Evolutionary conservation across 352 stramenopile species (phyloP).

Genomic region (Phytophthora tentaculata): DNA sequence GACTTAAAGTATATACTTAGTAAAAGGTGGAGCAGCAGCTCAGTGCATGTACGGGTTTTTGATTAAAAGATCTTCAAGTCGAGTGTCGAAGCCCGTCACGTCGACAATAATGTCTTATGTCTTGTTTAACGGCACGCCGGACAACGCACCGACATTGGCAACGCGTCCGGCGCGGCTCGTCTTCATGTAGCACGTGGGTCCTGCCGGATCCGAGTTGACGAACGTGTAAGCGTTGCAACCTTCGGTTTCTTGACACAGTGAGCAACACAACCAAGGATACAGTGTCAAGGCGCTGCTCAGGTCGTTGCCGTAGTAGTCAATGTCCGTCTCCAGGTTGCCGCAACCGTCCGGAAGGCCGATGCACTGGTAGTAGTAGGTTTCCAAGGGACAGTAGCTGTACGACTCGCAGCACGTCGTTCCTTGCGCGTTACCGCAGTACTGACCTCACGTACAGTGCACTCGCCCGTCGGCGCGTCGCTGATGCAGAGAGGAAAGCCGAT

Average conservation of each 20-base stretch:
- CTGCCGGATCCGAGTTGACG: constrained; percentile 42
- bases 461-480: constrained; percentile 10
- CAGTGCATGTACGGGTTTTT: not conserved
- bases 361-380: constrained; percentile 65
- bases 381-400: constrained; percentile 53
- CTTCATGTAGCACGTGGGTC: constrained; percentile 60
- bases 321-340: constrained; percentile 45
- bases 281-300: constrained; percentile 38
- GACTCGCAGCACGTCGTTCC: constrained; percentile 43
- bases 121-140: constrained; percentile 32
- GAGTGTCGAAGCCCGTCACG: not conserved
- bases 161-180: constrained; percentile 28
- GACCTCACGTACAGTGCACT: constrained; percentile 30
- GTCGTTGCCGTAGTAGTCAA: constrained; percentile 58
- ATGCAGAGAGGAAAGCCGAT: constrained; percentile 27
- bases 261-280: constrained; percentile 45
- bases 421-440: constrained; percentile 54
- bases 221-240: constrained; percentile 57
- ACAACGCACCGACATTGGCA: constrained; percentile 37
- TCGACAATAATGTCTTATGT: not conserved
- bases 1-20: too few relatives aligned
- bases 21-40: too few relatives aligned
- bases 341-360: constrained; percentile 42
- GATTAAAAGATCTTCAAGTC: constrained; percentile 7
- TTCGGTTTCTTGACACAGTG: constrained; percentile 29